These are phyloP conservation scores for Russula brevipes DNA, from an alignment of 768 basidiomycete genomes.

Conservation along the genomic window DNA sequence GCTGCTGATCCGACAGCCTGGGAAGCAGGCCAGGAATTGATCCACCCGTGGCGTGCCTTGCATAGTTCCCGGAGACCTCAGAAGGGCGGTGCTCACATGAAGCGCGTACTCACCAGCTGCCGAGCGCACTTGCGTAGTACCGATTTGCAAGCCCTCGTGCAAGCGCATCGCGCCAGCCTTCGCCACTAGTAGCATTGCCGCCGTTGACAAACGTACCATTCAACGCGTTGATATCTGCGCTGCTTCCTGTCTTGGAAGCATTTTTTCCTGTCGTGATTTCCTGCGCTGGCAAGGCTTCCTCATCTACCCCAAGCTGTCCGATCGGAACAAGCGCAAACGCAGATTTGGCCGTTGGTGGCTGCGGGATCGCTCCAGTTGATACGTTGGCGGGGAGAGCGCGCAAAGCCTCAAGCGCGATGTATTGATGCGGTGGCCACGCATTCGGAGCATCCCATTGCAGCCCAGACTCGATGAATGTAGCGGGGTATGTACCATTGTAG, in stretches of 20 bases:
- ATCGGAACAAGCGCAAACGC: conserved; percentile 65
- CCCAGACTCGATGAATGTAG: conserved; percentile 72
- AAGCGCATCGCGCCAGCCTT: conserved; percentile 62
- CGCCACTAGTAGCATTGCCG: conserved; percentile 53
- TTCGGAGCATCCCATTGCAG: conserved; percentile 91
- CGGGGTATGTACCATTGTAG: conserved; percentile 84
- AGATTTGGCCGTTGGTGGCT: conserved; percentile 46
- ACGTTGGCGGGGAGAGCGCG: conserved; percentile 68
- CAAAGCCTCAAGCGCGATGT: conserved; percentile 75
- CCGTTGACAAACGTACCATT: conserved; percentile 60
- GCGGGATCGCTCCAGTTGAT: conserved; percentile 52
- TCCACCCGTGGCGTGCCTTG: conserved; percentile 83
- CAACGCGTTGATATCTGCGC: conserved; percentile 55
- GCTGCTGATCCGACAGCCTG: conserved; percentile 59
- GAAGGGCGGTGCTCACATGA: neutral
- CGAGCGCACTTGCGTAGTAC: conserved; percentile 76
- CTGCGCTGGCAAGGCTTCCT: conserved; percentile 68
- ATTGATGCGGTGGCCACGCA: conserved; percentile 82
- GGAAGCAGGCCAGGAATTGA: conserved; percentile 66
- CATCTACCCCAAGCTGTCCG: conserved; percentile 78
- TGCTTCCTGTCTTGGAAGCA: conserved; percentile 47
- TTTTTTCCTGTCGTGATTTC: conserved; percentile 42
- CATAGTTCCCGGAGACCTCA: neutral
- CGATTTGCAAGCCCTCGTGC: conserved; percentile 77
- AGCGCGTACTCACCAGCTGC: conserved; percentile 66